A percentile compares a stretch with the other conserved stretches of the same genome.
Evolutionary conservation across 345 rosid genomes (phyloP).

Genomic region (Salix udensis): DNA sequence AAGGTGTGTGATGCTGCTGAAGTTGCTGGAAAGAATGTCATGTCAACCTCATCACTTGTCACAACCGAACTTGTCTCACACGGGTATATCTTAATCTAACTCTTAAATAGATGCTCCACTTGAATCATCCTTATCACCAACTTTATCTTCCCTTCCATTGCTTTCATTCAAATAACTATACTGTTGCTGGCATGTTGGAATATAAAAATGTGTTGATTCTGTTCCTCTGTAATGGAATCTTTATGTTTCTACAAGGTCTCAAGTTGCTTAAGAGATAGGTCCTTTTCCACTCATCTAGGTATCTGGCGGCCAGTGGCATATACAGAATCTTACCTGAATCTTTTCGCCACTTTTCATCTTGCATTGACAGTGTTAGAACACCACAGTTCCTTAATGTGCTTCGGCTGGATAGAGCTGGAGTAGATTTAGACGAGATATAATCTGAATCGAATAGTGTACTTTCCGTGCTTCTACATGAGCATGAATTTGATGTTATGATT

Average conservation of each 20-base stretch:
- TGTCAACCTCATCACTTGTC: slow-evolving; percentile 81
- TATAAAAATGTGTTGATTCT: not conserved
- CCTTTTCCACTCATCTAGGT: not conserved
- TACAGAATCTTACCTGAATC: not conserved
- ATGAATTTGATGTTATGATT: not conserved
- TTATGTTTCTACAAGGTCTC: not conserved
- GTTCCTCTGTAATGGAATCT: not conserved
- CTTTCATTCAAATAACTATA: not conserved
- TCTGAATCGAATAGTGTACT: not conserved
- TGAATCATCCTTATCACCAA: not conserved
- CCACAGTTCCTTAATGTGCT: too few species aligned
- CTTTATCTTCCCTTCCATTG: not conserved
- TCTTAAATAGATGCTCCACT: not conserved
- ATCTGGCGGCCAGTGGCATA: not conserved
- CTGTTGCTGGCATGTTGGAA: slow-evolving; percentile 10
- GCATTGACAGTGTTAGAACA: too few species aligned
- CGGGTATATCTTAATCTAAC: slow-evolving; percentile 35
- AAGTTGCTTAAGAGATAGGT: not conserved
- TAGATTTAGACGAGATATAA: not conserved
- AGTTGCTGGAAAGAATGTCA: slow-evolving; percentile 84
- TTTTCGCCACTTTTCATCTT: too few species aligned
- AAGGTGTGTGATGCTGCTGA: slow-evolving; percentile 89
- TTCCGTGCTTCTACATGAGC: not conserved
- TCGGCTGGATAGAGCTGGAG: not conserved
- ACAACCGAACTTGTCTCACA: slow-evolving; percentile 81